Evolutionary conservation across 768 basidiomycete genomes (phyloP), one percentile per base, ranked within the genome.

Genomic region (Holtermannia corniformis): DNA sequence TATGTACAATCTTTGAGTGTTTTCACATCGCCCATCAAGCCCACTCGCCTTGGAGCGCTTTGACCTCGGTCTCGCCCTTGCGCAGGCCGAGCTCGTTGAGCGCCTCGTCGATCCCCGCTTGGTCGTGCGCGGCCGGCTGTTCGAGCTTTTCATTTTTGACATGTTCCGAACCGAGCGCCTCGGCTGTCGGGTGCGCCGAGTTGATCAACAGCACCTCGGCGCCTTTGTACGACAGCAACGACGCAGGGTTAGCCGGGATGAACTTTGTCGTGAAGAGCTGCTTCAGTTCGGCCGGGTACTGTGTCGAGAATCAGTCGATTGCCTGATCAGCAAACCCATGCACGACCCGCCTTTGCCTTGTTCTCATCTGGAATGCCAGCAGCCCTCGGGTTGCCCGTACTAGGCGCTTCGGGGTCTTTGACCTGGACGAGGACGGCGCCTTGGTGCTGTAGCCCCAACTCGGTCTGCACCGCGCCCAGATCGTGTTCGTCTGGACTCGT

Each of bases 61-160:
- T 64, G 23, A 62, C 57, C 45, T 63, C 60, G 21, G 57, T 57
- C 23, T 65, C 67, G 41, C 45, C 47, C 44, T 68, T 60, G 48
- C 54, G 62, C 60, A 68, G 51, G 0, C 67, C 64, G 13, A 68
- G 52, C 54, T 68, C 67, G 43, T 65, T 65, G 47, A 68, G n/a
- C 23, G 67, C 62, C 7, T 50, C 62, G 23, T 64, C 57, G 5
- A 63, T 50, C 28, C 50, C 51, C 11, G 57, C 64, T 28, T 44
- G 43, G 23, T 68, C 67, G 10, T 40, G 41, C 28, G 52, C 57
- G 3, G 64, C 60, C 32, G 52, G 54, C 11, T 65, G 40, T 25
- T 67, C 65, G 48, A 67, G 21, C 47, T 64, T 61, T 11, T 51
- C 47, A 51, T 63, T 64, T n/a, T 58, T 52, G 28, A 63, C 64